These are phyloP conservation scores for Scenedesmus sp. DNA, from an alignment of 163 green algal genomes.

Conservation along the genomic window DNA sequence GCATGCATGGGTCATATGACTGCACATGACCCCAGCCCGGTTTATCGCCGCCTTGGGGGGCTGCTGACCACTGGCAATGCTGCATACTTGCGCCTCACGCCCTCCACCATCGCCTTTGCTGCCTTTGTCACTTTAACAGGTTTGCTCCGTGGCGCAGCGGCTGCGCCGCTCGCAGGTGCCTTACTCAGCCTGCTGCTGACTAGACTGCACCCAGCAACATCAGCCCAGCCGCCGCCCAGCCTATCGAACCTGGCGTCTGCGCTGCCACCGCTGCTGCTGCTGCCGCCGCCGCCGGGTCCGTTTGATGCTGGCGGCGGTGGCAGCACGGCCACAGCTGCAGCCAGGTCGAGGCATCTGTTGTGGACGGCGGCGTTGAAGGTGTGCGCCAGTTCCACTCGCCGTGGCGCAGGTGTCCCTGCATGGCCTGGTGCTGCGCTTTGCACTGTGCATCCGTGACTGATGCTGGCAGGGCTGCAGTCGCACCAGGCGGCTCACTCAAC, in stretches of 20 bases:
- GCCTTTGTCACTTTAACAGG: conserved; percentile 11
- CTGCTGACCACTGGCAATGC: background rate
- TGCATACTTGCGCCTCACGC: conserved; percentile 13
- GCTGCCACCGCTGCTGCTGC: background rate
- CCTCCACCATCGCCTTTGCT: conserved; percentile 33
- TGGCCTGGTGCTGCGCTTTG: conserved; percentile 33
- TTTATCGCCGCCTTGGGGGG: background rate
- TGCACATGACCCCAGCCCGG: no score
- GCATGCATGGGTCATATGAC: no score
- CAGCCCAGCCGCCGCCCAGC: background rate
- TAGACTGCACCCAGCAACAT: background rate
- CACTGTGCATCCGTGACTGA: conserved; percentile 21
- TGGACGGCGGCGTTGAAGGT: background rate
- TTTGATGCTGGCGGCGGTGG: background rate
- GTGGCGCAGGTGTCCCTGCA: background rate
- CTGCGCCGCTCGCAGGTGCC: background rate
- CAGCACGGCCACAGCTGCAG: conserved; percentile 16
- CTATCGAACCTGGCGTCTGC: background rate
- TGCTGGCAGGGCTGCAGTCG: background rate
- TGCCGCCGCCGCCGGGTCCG: background rate
- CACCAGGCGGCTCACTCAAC: background rate
- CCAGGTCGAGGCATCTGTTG: conserved; percentile 11
- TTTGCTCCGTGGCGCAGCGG: background rate
- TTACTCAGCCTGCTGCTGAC: background rate
- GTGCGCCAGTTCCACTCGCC: conserved; percentile 7